Evolutionary conservation across 371 early-diverging fungal species (phyloP).

Genomic region (Neoconidiobolus thromboides): DNA sequence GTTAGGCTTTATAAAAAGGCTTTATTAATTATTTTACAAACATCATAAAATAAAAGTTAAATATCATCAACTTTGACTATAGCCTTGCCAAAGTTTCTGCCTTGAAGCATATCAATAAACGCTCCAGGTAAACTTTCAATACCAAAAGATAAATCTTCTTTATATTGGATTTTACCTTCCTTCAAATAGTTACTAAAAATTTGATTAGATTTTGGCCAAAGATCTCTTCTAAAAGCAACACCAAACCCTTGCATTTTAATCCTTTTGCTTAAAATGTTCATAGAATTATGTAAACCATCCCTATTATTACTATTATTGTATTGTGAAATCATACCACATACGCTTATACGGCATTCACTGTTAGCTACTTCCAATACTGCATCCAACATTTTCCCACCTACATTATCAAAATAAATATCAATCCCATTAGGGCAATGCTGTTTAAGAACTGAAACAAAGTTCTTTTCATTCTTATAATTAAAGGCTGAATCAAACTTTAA

Average conservation of each 20-base stretch:
- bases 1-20: too few relatives aligned
- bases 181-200: constrained; percentile 18
- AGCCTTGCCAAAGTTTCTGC: constrained; percentile 46
- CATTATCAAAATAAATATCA: constrained; percentile 48
- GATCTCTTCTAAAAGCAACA: constrained; percentile 13
- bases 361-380: constrained; percentile 13
- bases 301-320: constrained; percentile 27
- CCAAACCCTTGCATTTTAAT: constrained; percentile 32
- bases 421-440: constrained; percentile 35
- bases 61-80: neutral
- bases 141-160: constrained; percentile 26
- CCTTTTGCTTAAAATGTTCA: constrained; percentile 21
- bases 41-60: neutral
- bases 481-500: constrained; percentile 40
- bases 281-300: constrained; percentile 25
- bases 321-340: constrained; percentile 38
- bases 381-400: constrained; percentile 46
- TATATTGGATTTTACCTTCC: constrained; percentile 24
- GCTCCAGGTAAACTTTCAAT: constrained; percentile 37
- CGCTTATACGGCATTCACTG: constrained; percentile 26
- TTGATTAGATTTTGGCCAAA: constrained; percentile 8
- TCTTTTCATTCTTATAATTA: constrained; percentile 42
- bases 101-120: constrained; percentile 34
- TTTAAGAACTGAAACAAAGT: constrained; percentile 17
- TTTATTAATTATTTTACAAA: too few relatives aligned